Evolutionary conservation across 345 rosid genomes (phyloP).

Genomic region (Laguncularia racemosa): DNA sequence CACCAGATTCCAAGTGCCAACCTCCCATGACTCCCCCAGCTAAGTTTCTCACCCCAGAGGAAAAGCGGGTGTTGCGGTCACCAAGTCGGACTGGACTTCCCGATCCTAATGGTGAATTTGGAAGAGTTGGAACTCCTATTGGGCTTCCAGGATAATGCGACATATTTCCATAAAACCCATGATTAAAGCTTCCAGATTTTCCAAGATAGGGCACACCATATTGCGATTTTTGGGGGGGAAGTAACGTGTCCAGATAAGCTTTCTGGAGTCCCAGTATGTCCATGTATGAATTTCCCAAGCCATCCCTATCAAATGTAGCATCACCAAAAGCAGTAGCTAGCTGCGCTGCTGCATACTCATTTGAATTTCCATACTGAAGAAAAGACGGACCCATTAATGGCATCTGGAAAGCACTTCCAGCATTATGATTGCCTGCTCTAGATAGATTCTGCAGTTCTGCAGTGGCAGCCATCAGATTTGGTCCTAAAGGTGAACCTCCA

Average conservation of each 20-base stretch:
- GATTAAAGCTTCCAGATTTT: slow-evolving; percentile 34
- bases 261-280: slow-evolving; percentile 48
- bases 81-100: slow-evolving; percentile 44
- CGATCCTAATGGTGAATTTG: slow-evolving; percentile 40
- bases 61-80: slow-evolving; percentile 39
- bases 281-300: slow-evolving; percentile 37
- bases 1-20: slow-evolving; percentile 46
- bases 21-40: slow-evolving; percentile 45
- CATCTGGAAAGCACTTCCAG: slow-evolving; percentile 31
- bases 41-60: slow-evolving; percentile 42
- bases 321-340: slow-evolving; percentile 37
- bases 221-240: slow-evolving; percentile 43
- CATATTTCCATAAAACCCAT: slow-evolving; percentile 41
- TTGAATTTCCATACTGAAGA: slow-evolving; percentile 42
- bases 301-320: slow-evolving; percentile 33
- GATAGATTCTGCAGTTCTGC: slow-evolving; percentile 35
- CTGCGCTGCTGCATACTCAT: slow-evolving; percentile 48
- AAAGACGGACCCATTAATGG: slow-evolving; percentile 34
- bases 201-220: slow-evolving; percentile 36
- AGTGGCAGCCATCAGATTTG: slow-evolving; percentile 35
- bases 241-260: slow-evolving; percentile 40
- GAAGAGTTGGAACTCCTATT: slow-evolving; percentile 31
- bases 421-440: slow-evolving; percentile 32
- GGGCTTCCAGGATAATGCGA: slow-evolving; percentile 48
- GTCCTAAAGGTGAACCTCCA: slow-evolving; percentile 27